phyloP scores from a whole-genome alignment of 768 basidiomycete genomes.

The Mycena metata region DNA sequence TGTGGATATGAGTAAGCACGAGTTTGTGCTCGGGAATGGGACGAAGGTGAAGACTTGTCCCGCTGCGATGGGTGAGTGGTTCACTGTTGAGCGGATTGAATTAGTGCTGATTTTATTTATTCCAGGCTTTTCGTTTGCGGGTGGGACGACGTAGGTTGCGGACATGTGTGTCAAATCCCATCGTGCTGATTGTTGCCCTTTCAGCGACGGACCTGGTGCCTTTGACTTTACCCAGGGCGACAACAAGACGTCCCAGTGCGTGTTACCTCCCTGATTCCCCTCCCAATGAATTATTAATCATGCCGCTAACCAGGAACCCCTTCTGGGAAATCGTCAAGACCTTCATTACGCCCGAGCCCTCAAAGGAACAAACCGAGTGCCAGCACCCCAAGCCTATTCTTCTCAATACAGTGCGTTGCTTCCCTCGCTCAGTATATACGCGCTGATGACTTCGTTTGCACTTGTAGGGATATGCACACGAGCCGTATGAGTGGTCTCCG shows the following conservation, averaged over 20 bases:
- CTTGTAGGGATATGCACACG: slow-evolving; percentile 71
- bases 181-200: neutral
- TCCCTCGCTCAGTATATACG: neutral
- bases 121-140: slow-evolving; percentile 80
- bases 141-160: slow-evolving; percentile 79
- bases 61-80: slow-evolving; percentile 52
- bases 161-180: neutral
- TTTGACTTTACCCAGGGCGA: slow-evolving; percentile 84
- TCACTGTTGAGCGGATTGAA: too few species aligned
- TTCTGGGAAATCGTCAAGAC: slow-evolving; percentile 85
- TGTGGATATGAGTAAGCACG: slow-evolving; percentile 77
- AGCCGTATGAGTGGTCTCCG: slow-evolving; percentile 83
- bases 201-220: slow-evolving; percentile 82
- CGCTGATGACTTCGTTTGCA: neutral
- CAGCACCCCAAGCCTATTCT: slow-evolving; percentile 86
- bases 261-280: slow-evolving; percentile 22
- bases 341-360: slow-evolving; percentile 71
- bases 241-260: slow-evolving; percentile 71
- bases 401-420: slow-evolving; percentile 70
- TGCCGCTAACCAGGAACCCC: slow-evolving; percentile 69
- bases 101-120: slow-evolving; percentile 1
- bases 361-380: slow-evolving; percentile 73
- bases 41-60: slow-evolving; percentile 79
- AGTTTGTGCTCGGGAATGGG: slow-evolving; percentile 76
- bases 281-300: neutral